Conservation (phyloP, 2,329 filamentous ascomycete genomes). For the Ilyonectria destructans region DNA sequence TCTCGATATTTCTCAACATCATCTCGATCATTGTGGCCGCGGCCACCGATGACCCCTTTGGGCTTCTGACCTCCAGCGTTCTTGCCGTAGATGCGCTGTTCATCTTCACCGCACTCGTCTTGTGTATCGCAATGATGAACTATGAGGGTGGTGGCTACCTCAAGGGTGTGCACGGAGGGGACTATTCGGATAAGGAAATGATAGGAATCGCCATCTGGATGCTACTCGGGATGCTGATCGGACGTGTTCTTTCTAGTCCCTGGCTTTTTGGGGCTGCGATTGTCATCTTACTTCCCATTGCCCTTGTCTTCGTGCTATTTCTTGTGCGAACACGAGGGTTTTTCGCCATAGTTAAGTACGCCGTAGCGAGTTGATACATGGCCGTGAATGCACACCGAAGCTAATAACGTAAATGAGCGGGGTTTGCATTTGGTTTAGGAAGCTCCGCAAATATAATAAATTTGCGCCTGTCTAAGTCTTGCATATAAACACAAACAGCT, state of each 20-base stretch:
- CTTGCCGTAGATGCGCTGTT: conserved; percentile 34
- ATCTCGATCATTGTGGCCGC: conserved; percentile 31
- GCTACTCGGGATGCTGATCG: conserved; percentile 37
- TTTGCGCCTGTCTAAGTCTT: no score
- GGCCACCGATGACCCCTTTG: not conserved
- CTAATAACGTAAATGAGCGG: no score
- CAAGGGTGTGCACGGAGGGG: not conserved
- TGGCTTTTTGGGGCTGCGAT: conserved; percentile 18
- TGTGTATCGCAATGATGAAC: conserved; percentile 43
- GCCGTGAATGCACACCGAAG: no score
- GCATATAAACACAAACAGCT: no score
- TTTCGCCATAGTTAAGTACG: conserved; percentile 31
- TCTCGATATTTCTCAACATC: conserved; percentile 34
- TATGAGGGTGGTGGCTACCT: conserved; percentile 41
- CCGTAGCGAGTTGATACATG: not conserved
- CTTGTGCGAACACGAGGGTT: conserved; percentile 39
- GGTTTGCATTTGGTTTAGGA: no score
- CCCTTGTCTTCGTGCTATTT: conserved; percentile 17
- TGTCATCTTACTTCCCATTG: conserved; percentile 24
- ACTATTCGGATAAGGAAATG: conserved; percentile 41
- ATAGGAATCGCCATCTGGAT: conserved; percentile 41
- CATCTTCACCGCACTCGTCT: conserved; percentile 36
- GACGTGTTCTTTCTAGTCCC: conserved; percentile 30
- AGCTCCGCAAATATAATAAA: no score
- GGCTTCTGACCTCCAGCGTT: not conserved